A percentile compares a stretch with the other conserved stretches of the same genome.
Evolutionary conservation across 306 rosid genomes (phyloP).

Genomic region (Acacia acuminata): DNA sequence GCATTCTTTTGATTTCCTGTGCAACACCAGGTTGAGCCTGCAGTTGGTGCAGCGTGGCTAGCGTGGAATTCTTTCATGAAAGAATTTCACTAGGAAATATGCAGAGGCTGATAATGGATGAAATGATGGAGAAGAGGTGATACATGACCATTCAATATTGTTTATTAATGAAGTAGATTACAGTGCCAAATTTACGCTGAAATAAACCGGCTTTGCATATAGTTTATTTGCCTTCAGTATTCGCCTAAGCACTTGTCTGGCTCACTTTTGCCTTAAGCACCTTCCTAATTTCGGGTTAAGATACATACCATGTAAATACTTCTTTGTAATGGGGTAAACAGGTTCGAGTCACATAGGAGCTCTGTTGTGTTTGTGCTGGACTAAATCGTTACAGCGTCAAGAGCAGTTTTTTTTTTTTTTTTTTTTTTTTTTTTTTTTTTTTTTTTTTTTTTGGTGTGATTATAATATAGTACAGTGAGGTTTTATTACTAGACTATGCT

Average conservation of each 20-base stretch:
- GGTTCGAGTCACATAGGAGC: not conserved
- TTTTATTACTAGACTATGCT: too few relatives aligned
- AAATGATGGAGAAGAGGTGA: not conserved
- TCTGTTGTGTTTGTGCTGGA: not conserved
- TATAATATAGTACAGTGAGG: not conserved
- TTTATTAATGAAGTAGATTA: not conserved
- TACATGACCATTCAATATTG: not conserved
- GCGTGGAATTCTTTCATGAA: conserved; percentile 83
- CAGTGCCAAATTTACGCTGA: not conserved
- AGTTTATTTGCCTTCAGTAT: not conserved
- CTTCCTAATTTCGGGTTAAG: not conserved
- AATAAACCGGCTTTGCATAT: not conserved
- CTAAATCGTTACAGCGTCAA: not conserved
- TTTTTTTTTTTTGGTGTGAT: too few relatives aligned
- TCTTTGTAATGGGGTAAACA: not conserved
- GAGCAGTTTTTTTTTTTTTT: not conserved
- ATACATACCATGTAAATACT: not conserved
- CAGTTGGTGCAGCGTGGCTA: conserved; percentile 90
- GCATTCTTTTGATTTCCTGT: conserved; percentile 15
- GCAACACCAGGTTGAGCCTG: conserved; percentile 80
- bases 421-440: not conserved
- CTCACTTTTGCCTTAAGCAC: not conserved
- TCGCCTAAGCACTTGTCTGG: not conserved
- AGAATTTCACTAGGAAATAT: conserved; percentile 48
- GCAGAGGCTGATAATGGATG: conserved; percentile 40